Evolutionary conservation across 2,329 filamentous ascomycete genomes (phyloP).

Genomic region (Epichloe amarillans): DNA sequence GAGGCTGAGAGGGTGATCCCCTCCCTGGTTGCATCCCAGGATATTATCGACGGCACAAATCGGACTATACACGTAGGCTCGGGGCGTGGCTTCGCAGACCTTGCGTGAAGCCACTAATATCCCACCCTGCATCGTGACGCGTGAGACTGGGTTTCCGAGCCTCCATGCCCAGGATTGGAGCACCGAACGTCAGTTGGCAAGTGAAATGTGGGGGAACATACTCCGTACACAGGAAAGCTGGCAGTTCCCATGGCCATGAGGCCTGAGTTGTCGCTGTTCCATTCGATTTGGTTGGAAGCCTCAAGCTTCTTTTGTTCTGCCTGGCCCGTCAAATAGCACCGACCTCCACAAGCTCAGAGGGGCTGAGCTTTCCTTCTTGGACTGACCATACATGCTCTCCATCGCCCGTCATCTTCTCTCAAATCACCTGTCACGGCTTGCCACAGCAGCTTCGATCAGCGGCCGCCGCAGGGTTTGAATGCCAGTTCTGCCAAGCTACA

Average conservation of each 20-base stretch:
- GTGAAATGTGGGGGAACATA: conserved; percentile 2
- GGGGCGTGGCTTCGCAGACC: conserved; percentile 2
- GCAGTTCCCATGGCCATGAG: conserved; percentile 1
- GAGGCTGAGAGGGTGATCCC: neutral
- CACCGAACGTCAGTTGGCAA: neutral
- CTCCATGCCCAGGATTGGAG: conserved; percentile 1
- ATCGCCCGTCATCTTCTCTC: conserved; percentile 12
- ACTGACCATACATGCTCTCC: conserved; percentile 8
- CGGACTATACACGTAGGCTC: neutral
- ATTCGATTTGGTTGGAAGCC: neutral
- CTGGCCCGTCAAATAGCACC: conserved; percentile 17
- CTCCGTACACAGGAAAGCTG: neutral
- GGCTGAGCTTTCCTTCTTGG: conserved; percentile 7
- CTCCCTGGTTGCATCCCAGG: conserved; percentile 8
- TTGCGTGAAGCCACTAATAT: conserved; percentile 1
- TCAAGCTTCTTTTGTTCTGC: conserved; percentile 6
- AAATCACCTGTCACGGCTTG: conserved; percentile 13
- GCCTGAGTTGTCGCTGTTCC: neutral
- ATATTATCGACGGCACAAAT: conserved; percentile 8
- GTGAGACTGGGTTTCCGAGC: conserved; percentile 2
- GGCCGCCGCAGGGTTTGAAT: conserved; percentile 13
- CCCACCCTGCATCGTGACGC: conserved; percentile 3
- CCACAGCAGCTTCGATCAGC: conserved; percentile 17
- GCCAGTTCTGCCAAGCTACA: neutral
- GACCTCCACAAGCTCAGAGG: conserved; percentile 17